Base-by-base conservation (phyloP, 2,329 filamentous ascomycete species). In the Rhytidhysteron rufulum region DNA sequence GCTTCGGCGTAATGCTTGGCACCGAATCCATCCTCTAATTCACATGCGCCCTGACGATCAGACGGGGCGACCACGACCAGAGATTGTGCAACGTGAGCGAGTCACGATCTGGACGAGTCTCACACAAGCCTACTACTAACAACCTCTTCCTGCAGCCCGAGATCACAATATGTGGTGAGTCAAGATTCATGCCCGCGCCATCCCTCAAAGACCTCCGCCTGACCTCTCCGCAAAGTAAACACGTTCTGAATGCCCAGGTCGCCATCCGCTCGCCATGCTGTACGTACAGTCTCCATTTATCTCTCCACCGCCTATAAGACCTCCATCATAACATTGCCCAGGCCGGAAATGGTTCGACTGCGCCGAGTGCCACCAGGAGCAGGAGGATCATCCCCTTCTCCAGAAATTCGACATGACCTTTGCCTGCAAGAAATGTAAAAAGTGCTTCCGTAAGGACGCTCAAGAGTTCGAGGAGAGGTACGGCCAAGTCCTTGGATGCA, bases 291-390 rank as follows among this genome's bases (percentile, higher is more conserved):
- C 34, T 18, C 36, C 32, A n/a, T n/a, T n/a, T n/a, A n/a, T n/a
- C n/a, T n/a, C n/a, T n/a, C n/a, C n/a, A n/a, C n/a, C 36, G 24
- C 34, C 24, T 19, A 35, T 25, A 15, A 3, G 11, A 22, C 8
- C 25, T 16, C 4, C 20, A 29, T 16, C 18, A 38, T 35, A 22
- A 29, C 22, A 7, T n/a, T n/a, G 5, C 24, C 20, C 56, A 91
- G 88, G 88, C 74, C 80, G 82, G 45, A 96, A 95, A 75, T 98
- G 94, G 94, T 98, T 96, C 72, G 93, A 98, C 74, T 98, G 93
- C 70, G 86, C 88, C 50, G 86, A 96, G 65, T 98, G 93, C 72
- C 93, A 98, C 71, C 71, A 72, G 39, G 93, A 98, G 65, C 74
- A 80, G 46, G 85, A 94, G 67, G 69, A 74, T 45, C 93, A 97